A percentile compares a stretch with the other conserved stretches of the same genome.
These are phyloP conservation scores for Tylopilus sp. DNA, from an alignment of 768 basidiomycete species.

Conservation along the genomic window DNA sequence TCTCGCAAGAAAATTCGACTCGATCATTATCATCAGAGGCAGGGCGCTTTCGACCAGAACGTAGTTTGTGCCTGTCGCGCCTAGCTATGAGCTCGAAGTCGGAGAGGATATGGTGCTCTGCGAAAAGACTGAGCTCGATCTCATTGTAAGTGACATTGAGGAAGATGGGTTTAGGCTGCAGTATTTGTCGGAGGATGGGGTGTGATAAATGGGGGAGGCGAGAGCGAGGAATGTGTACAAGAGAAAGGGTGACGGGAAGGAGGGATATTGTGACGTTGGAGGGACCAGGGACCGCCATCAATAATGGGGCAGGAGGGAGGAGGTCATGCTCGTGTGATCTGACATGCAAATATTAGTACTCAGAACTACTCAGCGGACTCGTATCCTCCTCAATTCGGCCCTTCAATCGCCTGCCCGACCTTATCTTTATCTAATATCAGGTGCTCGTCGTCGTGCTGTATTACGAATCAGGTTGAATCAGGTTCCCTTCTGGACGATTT, in stretches of 20 bases:
- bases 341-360: slow-evolving; percentile 11
- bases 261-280: slow-evolving; percentile 59
- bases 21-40: slow-evolving; percentile 37
- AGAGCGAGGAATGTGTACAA: slow-evolving; percentile 73
- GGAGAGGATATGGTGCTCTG: slow-evolving; percentile 50
- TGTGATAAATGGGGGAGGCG: slow-evolving; percentile 57
- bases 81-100: slow-evolving; percentile 63
- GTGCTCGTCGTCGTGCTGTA: background rate
- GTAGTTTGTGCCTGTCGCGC: slow-evolving; percentile 49
- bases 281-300: slow-evolving; percentile 24
- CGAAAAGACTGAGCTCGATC: slow-evolving; percentile 74
- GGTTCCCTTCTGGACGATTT: background rate
- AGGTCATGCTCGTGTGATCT: background rate
- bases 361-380: too few relatives aligned
- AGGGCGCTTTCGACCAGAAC: slow-evolving; percentile 32
- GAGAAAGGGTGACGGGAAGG: slow-evolving; percentile 66
- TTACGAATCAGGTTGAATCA: background rate
- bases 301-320: slow-evolving; percentile 9
- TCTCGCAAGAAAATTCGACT: slow-evolving; percentile 68
- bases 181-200: slow-evolving; percentile 64
- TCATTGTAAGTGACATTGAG: slow-evolving; percentile 77
- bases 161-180: slow-evolving; percentile 63
- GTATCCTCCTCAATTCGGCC: background rate
- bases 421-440: slow-evolving; percentile 5
- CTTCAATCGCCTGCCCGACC: slow-evolving; percentile 1